Evolutionary conservation across 129 eudicot genomes (phyloP).

Genomic region (Sambucus nigra): DNA sequence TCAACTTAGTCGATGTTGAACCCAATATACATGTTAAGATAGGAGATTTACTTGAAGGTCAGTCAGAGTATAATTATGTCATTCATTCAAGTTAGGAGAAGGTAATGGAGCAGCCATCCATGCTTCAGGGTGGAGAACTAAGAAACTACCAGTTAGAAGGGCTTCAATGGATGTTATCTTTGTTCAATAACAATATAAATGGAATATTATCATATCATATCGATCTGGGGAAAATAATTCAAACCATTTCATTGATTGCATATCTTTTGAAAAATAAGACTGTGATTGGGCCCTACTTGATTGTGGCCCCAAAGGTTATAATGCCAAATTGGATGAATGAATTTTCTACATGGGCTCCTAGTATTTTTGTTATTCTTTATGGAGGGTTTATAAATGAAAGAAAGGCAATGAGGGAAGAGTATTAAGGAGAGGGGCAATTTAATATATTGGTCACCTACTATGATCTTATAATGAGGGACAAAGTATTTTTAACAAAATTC

Average conservation of each 20-base stretch:
- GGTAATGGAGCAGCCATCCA: slow-evolving; percentile 92
- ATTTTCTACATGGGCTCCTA: slow-evolving; percentile 89
- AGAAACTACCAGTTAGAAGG: slow-evolving; percentile 90
- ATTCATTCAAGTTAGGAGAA: slow-evolving; percentile 95
- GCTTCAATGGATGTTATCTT: slow-evolving; percentile 92
- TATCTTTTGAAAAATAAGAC: slow-evolving; percentile 76
- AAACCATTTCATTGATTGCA: slow-evolving; percentile 80
- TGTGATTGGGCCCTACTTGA: slow-evolving; percentile 86
- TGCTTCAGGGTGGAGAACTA: slow-evolving; percentile 93
- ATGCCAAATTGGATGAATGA: slow-evolving; percentile 89
- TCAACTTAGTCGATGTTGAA: slow-evolving; percentile 31
- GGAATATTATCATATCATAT: slow-evolving; percentile 97
- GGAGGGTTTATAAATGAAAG: slow-evolving; percentile 92
- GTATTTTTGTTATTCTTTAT: slow-evolving; percentile 70
- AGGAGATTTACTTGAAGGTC: slow-evolving; percentile 90
- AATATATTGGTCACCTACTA: slow-evolving; percentile 80
- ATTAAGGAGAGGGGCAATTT: slow-evolving; percentile 78
- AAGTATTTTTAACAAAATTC: slow-evolving; percentile 78
- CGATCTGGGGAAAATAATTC: slow-evolving; percentile 96
- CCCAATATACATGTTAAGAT: slow-evolving; percentile 37
- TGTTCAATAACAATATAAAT: slow-evolving; percentile 81
- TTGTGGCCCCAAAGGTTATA: slow-evolving; percentile 92
- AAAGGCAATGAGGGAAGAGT: slow-evolving; percentile 75
- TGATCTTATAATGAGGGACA: slow-evolving; percentile 93
- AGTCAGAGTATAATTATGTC: slow-evolving; percentile 80